These are phyloP conservation scores for Calonectria pauciramosa DNA, from an alignment of 2,329 filamentous ascomycete species.

Conservation along the genomic window DNA sequence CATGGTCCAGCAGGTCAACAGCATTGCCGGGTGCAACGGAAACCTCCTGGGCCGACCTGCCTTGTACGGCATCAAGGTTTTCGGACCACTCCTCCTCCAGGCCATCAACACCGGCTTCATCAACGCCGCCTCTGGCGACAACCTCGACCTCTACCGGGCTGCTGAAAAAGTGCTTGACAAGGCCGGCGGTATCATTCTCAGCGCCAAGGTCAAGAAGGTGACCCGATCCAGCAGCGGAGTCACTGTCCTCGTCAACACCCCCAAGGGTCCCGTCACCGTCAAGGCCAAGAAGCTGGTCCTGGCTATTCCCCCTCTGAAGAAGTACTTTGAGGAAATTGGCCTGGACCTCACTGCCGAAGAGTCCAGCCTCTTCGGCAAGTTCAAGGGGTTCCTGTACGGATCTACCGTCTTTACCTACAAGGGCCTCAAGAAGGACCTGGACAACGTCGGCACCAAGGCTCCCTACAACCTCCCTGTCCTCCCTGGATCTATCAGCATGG, in stretches of 20 bases:
- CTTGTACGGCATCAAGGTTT: slow-evolving; percentile 13
- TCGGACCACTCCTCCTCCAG: background rate
- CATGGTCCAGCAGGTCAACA: slow-evolving; percentile 7
- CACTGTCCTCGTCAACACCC: background rate
- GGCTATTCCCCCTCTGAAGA: slow-evolving; percentile 32
- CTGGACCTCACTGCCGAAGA: slow-evolving; percentile 23
- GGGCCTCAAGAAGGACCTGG: background rate
- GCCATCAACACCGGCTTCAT: background rate
- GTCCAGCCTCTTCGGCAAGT: slow-evolving; percentile 29
- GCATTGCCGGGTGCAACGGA: background rate
- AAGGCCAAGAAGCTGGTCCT: slow-evolving; percentile 35
- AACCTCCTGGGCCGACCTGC: slow-evolving; percentile 3
- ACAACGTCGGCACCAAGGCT: slow-evolving; percentile 33
- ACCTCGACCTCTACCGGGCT: slow-evolving; percentile 9
- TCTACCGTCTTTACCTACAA: slow-evolving; percentile 21
- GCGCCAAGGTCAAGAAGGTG: background rate
- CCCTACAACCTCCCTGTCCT: slow-evolving; percentile 12
- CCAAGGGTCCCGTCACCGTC: slow-evolving; percentile 4
- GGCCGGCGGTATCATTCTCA: background rate
- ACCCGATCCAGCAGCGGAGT: slow-evolving; percentile 1
- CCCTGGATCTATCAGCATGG: slow-evolving; percentile 16
- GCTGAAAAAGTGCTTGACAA: background rate
- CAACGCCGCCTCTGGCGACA: slow-evolving; percentile 13
- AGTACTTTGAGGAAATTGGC: slow-evolving; percentile 25
- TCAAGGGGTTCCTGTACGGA: slow-evolving; percentile 28